Evolutionary conservation across 2,329 filamentous ascomycete species (phyloP).

Genomic region (Botryotinia narcissicola): DNA sequence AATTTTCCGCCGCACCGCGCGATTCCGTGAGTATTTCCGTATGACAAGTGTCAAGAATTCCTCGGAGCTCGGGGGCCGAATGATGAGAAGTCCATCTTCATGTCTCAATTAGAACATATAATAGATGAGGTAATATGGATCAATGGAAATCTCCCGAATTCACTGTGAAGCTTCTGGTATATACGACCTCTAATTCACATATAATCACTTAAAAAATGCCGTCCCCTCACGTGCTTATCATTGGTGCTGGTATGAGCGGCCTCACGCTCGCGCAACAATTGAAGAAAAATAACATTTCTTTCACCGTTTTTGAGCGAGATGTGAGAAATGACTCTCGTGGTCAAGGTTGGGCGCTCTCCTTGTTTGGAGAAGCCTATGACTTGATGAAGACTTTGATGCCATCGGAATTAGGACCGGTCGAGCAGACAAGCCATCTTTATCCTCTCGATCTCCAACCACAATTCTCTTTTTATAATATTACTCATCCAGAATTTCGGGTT

Average conservation of each 20-base stretch:
- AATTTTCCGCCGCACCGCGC: neutral
- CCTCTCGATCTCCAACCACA: neutral
- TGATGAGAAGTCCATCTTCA: neutral
- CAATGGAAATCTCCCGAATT: neutral
- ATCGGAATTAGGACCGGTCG: neutral
- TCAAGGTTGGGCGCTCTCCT: neutral
- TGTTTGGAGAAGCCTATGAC: neutral
- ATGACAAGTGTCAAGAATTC: neutral
- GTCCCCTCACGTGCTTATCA: slow-evolving; percentile 32
- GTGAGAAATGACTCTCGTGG: neutral
- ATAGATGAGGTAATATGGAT: neutral
- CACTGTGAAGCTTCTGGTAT: neutral
- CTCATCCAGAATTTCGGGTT: neutral
- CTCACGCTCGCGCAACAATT: neutral
- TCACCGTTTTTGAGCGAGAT: neutral
- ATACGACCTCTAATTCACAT: neutral
- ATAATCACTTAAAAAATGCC: neutral
- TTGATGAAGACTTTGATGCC: neutral
- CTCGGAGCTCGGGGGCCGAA: neutral
- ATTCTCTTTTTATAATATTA: neutral
- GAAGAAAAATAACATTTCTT: neutral
- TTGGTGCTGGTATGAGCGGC: slow-evolving; percentile 20
- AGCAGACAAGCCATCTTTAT: neutral
- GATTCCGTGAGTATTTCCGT: neutral
- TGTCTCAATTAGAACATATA: neutral